A percentile compares a stretch with the other conserved stretches of the same genome.
These are phyloP conservation scores for Apiotrichum veenhuisii DNA, from an alignment of 1,284 basidiomycete species.

Conservation along the genomic window DNA sequence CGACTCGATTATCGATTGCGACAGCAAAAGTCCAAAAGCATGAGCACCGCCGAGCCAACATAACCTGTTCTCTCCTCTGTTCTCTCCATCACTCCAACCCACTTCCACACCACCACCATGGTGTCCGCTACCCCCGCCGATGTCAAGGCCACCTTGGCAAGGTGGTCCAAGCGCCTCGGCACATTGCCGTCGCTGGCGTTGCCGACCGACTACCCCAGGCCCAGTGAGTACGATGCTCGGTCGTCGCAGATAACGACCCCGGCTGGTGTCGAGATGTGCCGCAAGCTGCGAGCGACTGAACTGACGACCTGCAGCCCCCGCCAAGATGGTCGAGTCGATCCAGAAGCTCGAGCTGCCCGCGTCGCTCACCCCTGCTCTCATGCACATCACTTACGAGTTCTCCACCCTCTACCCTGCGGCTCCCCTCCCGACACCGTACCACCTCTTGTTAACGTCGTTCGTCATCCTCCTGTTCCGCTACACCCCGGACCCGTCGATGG, in stretches of 20 bases:
- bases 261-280: background rate
- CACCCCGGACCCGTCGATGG: conserved; percentile 91
- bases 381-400: conserved; percentile 66
- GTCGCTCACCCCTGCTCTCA: conserved; percentile 44
- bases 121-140: conserved; percentile 14
- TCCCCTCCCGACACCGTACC: conserved; percentile 74
- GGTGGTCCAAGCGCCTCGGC: conserved; percentile 52
- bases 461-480: conserved; percentile 87
- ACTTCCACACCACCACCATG: background rate
- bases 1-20: too few species aligned
- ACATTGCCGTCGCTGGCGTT: conserved; percentile 81
- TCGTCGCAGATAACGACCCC: background rate
- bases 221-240: conserved; percentile 47
- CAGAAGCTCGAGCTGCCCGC: conserved; percentile 61
- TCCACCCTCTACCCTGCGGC: conserved; percentile 48
- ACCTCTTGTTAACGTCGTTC: conserved; percentile 87
- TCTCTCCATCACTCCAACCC: background rate
- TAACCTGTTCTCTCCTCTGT: background rate
- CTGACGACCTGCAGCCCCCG: conserved; percentile 52
- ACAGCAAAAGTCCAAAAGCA: too few species aligned
- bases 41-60: too few species aligned
- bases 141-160: conserved; percentile 32
- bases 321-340: conserved; percentile 74
- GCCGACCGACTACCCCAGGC: conserved; percentile 93
- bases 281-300: background rate